phyloP scores from a whole-genome alignment of 2,329 filamentous ascomycete species.

The Elsinoe arachidis region DNA sequence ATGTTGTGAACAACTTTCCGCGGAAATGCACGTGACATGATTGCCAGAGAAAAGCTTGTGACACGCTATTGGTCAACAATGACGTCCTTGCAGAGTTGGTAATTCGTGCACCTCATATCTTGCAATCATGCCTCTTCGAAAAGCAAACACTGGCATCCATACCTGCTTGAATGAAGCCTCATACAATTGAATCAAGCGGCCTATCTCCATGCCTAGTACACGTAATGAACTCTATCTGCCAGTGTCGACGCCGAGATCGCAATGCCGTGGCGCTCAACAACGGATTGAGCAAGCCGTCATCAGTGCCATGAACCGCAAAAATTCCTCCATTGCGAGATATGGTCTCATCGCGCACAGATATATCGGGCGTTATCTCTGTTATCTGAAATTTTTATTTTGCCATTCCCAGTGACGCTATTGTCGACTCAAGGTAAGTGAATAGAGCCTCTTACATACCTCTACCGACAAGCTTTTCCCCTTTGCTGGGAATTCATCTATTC shows the following conservation, averaged over 20 bases:
- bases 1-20: no score
- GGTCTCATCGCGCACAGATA: conserved; percentile 7
- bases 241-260: background rate
- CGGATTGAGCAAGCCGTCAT: background rate
- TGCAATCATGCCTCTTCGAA: no score
- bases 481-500: background rate
- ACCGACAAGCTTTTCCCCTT: no score
- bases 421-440: background rate
- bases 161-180: no score
- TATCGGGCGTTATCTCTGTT: background rate
- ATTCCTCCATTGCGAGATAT: background rate
- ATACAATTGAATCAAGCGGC: no score
- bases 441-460: background rate
- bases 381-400: background rate
- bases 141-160: no score
- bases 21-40: no score
- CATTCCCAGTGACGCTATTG: background rate
- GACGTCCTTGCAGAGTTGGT: no score
- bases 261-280: background rate
- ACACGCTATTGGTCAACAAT: no score
- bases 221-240: background rate
- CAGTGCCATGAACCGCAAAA: background rate
- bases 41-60: no score
- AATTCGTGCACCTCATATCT: no score
- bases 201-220: no score